These are phyloP conservation scores for Fraxinus quadrangulata DNA, from an alignment of 257 asterid species.

Conservation along the genomic window DNA sequence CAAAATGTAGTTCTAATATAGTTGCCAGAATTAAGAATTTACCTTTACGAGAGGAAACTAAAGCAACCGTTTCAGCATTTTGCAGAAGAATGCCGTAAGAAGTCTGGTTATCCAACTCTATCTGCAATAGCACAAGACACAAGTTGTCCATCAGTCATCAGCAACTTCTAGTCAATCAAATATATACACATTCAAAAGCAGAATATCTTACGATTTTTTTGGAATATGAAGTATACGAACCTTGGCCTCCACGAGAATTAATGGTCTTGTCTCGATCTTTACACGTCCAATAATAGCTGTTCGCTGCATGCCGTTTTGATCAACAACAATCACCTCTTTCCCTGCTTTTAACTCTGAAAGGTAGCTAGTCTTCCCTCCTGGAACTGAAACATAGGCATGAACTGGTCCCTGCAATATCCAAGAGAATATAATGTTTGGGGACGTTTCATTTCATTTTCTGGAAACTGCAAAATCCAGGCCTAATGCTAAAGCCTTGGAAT, in stretches of 20 bases:
- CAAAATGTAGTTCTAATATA: neutral
- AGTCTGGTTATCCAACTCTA: slow-evolving; percentile 41
- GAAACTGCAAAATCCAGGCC: neutral
- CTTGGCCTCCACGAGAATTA: slow-evolving; percentile 83
- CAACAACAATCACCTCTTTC: slow-evolving; percentile 71
- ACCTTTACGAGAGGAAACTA: slow-evolving; percentile 67
- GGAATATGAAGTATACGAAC: slow-evolving; percentile 34
- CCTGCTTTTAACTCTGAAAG: slow-evolving; percentile 81
- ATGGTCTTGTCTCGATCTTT: slow-evolving; percentile 82
- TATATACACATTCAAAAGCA: slow-evolving; percentile 2
- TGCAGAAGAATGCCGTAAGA: slow-evolving; percentile 71
- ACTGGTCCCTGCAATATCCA: slow-evolving; percentile 69
- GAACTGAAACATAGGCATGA: slow-evolving; percentile 76
- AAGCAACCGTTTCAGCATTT: slow-evolving; percentile 85
- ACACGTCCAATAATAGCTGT: slow-evolving; percentile 84
- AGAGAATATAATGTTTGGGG: slow-evolving; percentile 19
- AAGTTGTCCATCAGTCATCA: slow-evolving; percentile 10
- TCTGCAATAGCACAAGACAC: slow-evolving; percentile 40
- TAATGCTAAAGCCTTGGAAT: slow-evolving; percentile 7
- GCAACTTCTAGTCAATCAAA: neutral
- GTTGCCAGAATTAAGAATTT: slow-evolving; percentile 12
- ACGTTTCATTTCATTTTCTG: slow-evolving; percentile 1
- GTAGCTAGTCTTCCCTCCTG: slow-evolving; percentile 82
- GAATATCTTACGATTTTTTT: neutral
- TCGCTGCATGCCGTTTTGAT: slow-evolving; percentile 72